Conservation (phyloP, 2,329 filamentous ascomycete genomes). For the Aureobasidium melanogenum region DNA sequence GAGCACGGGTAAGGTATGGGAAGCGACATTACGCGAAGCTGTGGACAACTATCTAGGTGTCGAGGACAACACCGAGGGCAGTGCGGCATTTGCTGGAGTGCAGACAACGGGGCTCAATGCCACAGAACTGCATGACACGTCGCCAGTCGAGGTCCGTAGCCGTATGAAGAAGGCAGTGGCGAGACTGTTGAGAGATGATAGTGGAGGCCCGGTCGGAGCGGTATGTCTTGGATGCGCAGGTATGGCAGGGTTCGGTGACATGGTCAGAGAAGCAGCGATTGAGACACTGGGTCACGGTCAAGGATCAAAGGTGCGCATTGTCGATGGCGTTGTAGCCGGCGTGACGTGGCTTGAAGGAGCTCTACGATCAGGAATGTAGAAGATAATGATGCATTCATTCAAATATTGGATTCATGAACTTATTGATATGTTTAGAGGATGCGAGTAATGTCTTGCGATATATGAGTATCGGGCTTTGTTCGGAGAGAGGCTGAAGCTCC, state of each 20-base stretch:
- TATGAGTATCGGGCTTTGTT: constrained; percentile 1
- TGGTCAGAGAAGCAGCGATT: constrained; percentile 60
- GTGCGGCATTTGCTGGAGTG: constrained; percentile 61
- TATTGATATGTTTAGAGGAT: neutral
- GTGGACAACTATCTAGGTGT: constrained; percentile 56
- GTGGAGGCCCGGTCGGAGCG: constrained; percentile 47
- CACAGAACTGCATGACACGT: constrained; percentile 64
- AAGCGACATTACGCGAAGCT: constrained; percentile 58
- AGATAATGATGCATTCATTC: too few species aligned
- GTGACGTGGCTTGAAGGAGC: constrained; percentile 52
- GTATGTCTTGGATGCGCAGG: constrained; percentile 84
- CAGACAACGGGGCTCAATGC: constrained; percentile 75
- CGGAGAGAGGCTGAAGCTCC: neutral
- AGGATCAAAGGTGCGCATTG: constrained; percentile 54
- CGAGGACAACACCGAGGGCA: constrained; percentile 22
- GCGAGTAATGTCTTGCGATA: neutral
- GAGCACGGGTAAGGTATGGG: constrained; percentile 79
- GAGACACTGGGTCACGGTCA: constrained; percentile 54
- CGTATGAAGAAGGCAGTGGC: constrained; percentile 64
- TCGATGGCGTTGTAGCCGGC: constrained; percentile 72
- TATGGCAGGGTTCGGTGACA: constrained; percentile 76
- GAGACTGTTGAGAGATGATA: constrained; percentile 44
- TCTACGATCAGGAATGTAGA: constrained; percentile 28
- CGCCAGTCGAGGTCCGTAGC: constrained; percentile 52
- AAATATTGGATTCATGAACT: neutral